These are phyloP conservation scores for Penicillium hordei DNA, from an alignment of 2,329 filamentous ascomycete species.

Conservation along the genomic window DNA sequence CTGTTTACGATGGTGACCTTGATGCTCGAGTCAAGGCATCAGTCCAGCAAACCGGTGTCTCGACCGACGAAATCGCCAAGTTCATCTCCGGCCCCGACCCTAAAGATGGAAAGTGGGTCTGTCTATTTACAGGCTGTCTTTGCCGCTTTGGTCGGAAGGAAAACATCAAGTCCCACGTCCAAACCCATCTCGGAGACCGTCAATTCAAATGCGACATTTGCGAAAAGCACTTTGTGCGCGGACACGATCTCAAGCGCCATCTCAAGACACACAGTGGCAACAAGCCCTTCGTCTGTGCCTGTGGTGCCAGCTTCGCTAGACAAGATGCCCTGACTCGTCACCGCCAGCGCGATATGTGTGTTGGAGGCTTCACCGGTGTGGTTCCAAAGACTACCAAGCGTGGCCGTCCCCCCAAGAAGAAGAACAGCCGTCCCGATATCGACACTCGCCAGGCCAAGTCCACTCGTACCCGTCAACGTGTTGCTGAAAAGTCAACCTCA, in stretches of 20 bases:
- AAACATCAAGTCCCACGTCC: conserved; percentile 97
- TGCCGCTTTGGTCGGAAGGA: conserved; percentile 96
- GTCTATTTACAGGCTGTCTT: conserved; percentile 72
- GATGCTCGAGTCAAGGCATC: conserved; percentile 60
- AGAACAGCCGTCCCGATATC: conserved; percentile 61
- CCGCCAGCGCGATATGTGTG: conserved; percentile 92
- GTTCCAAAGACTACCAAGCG: conserved; percentile 67
- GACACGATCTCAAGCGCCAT: conserved; percentile 95
- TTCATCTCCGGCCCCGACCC: conserved; percentile 73
- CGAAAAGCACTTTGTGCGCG: conserved; percentile 92
- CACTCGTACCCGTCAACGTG: conserved; percentile 50
- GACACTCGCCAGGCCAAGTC: conserved; percentile 60
- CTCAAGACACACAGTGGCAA: conserved; percentile 96
- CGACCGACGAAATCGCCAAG: conserved; percentile 75
- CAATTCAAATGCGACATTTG: conserved; percentile 94
- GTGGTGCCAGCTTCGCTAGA: conserved; percentile 89
- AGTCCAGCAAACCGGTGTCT: conserved; percentile 77
- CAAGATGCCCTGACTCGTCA: conserved; percentile 95
- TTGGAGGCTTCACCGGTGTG: conserved; percentile 85
- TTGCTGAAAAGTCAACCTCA: conserved; percentile 37
- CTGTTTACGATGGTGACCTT: conserved; percentile 51
- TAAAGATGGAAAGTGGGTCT: conserved; percentile 75
- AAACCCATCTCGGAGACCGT: conserved; percentile 94
- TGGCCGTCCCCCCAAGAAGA: conserved; percentile 61
- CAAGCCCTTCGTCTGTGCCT: conserved; percentile 93